Base-by-base conservation (phyloP, 345 rosid genomes). In the Excoecaria cochinchinensis region DNA sequence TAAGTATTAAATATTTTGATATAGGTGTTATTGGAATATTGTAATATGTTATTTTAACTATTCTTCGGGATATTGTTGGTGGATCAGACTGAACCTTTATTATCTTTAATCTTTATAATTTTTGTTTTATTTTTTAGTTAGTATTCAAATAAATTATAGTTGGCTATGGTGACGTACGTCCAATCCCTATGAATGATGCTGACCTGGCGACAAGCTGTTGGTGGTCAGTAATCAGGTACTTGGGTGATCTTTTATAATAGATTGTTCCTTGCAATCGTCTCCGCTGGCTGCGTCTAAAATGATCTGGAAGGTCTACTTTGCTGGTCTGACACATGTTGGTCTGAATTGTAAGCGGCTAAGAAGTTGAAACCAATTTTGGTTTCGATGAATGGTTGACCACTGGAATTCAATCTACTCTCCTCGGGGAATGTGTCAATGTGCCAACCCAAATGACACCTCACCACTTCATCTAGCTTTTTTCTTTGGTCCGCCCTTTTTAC, bases 221-320 rank as follows among this genome's bases (percentile, higher is more conserved):
- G 5, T 8, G 46, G 48, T 39, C 17, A 44, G 64, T 40, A 15
- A 44, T 68, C 72, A 50, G 42, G 66, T 70, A 42, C 66, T 40
- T 13, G 12, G 1, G 8, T 58, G 16, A 1, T 1, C 17, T 46
- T 40, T 5, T 3, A 5, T 10, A 46, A 60, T n/a, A 50, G 25
- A 65, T 48, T 31, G 52, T 31, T 61, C 52, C 24, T 19, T 24
- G 42, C 71, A 46, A 66, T 66, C 21, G 14, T 69, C 56, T 55
- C 47, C 48, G 56, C 3, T 11, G 16, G 58, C 56, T 31, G 69
- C 22, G 46, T 25, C 19, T 1, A 21, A 58, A 47, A 44, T 51
- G 47, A 61, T 70, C 74, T 31, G 66, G 44, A 71, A 66, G 66
- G n/a, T 56, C n/a, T n/a, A n/a, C n/a, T n/a, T n/a, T n/a, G 3